These are phyloP conservation scores for Phaeophleospora eucalypticola DNA, from an alignment of 2,329 filamentous ascomycete species.

Conservation along the genomic window DNA sequence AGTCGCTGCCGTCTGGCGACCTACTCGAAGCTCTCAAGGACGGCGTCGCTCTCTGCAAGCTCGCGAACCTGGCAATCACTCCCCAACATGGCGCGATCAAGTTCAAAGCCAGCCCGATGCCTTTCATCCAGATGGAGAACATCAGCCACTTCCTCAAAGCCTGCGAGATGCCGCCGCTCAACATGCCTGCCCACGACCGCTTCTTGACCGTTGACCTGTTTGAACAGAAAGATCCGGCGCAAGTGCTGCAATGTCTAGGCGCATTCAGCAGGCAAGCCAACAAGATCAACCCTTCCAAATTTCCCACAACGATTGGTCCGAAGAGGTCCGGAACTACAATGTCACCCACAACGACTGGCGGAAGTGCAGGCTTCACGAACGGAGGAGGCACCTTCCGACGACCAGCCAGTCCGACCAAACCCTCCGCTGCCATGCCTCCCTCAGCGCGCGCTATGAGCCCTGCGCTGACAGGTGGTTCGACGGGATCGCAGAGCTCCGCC, in stretches of 20 bases:
- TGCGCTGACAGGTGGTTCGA: slow-evolving; percentile 50
- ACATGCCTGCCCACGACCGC: slow-evolving; percentile 85
- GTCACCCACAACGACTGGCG: slow-evolving; percentile 19
- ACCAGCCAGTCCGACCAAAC: slow-evolving; percentile 25
- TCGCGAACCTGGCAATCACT: slow-evolving; percentile 75
- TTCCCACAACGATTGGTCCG: slow-evolving; percentile 72
- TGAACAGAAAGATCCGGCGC: slow-evolving; percentile 91
- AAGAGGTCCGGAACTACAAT: slow-evolving; percentile 54
- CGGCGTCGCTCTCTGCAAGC: slow-evolving; percentile 88
- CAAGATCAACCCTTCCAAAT: slow-evolving; percentile 65
- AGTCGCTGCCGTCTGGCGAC: slow-evolving; percentile 67
- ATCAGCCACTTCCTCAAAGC: slow-evolving; percentile 92
- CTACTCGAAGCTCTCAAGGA: slow-evolving; percentile 83
- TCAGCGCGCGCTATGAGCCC: slow-evolving; percentile 41
- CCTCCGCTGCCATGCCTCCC: slow-evolving; percentile 25
- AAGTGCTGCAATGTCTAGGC: slow-evolving; percentile 86
- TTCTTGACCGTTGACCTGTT: slow-evolving; percentile 97
- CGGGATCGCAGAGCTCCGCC: slow-evolving; percentile 50
- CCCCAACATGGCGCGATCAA: slow-evolving; percentile 74
- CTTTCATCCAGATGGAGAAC: slow-evolving; percentile 99
- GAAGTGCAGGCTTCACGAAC: slow-evolving; percentile 18
- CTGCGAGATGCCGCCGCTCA: slow-evolving; percentile 79
- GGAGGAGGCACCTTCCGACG: slow-evolving; percentile 16
- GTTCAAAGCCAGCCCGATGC: slow-evolving; percentile 91
- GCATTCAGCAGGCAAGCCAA: slow-evolving; percentile 89